A percentile compares a stretch with the other conserved stretches of the same genome.
Conservation (phyloP, 2,329 filamentous ascomycete genomes). For the Exutisphaerella laricina region DNA sequence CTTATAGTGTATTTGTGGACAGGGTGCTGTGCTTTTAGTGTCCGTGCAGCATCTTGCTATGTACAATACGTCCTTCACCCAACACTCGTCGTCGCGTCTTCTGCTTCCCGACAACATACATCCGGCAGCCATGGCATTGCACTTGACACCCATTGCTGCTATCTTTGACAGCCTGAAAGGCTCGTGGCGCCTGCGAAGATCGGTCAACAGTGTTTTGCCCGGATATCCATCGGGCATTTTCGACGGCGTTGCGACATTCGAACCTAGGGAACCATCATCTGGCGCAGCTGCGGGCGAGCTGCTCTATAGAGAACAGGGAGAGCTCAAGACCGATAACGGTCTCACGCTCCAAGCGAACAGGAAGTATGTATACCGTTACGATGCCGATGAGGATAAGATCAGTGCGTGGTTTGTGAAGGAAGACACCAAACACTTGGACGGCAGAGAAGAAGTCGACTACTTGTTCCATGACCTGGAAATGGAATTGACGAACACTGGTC, state of each 20-base stretch:
- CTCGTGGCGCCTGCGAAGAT: slow-evolving; percentile 32
- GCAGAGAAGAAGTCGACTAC: slow-evolving; percentile 54
- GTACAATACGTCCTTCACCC: neutral
- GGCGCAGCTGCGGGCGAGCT: slow-evolving; percentile 29
- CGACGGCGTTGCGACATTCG: slow-evolving; percentile 33
- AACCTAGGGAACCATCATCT: slow-evolving; percentile 26
- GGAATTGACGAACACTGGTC: slow-evolving; percentile 27
- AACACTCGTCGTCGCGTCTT: no score
- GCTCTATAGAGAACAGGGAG: slow-evolving; percentile 33
- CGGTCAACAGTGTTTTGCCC: slow-evolving; percentile 30
- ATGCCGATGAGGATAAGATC: slow-evolving; percentile 56
- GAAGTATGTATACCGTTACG: slow-evolving; percentile 69
- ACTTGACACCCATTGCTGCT: slow-evolving; percentile 20
- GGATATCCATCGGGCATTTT: slow-evolving; percentile 35
- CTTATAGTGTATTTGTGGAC: no score
- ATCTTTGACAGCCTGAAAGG: slow-evolving; percentile 33
- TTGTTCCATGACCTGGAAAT: slow-evolving; percentile 72
- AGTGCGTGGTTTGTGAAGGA: slow-evolving; percentile 72
- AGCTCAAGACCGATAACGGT: slow-evolving; percentile 34
- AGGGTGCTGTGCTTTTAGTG: no score
- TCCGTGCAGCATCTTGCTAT: no score
- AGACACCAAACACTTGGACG: slow-evolving; percentile 47
- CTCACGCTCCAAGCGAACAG: slow-evolving; percentile 55
- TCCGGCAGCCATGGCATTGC: slow-evolving; percentile 16
- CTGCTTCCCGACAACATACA: no score